Evolutionary conservation across 1,139 yeast species (phyloP), one percentile per base, ranked within the genome.

Genomic region (Kluyveromyces sp.): DNA sequence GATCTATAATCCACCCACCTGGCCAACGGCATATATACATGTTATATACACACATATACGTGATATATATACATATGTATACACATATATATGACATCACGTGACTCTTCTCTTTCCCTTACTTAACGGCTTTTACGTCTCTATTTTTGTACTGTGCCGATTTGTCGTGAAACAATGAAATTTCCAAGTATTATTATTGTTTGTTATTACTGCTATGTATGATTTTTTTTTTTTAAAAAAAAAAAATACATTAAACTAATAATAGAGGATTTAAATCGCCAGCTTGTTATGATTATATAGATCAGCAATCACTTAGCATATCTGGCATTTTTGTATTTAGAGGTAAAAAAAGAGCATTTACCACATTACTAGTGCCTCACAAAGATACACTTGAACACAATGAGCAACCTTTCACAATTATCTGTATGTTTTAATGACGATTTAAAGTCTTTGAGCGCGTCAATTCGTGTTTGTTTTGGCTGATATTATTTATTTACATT

Each of bases 1-100:
- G 65, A 34, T 61, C 6, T 60, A 46, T 50, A 10, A 27, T 33
- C 15, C 15, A 5, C 34, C 15, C 7, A 4, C 15, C 15, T 33
- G 15, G 8, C 7, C 15, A 7, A 10, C 8, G 34, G 2, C 15
- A 10, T 33, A 21, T 33, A 7, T 31, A 31, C 33, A 31, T 31
- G 33, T 31, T 15, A 1, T 15, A 15, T 15, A 15, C 21, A 15
- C 21, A 15, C 21, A 15, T 2, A 15, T 15, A 15, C 21, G 21
- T 15, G 21, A 15, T 15, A 15, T 15, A 15, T 15, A 15, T 15
- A 15, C 21, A 15, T 15, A 15, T 15, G 21, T 15, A 15, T 30
- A 7, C 32, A 7, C 8, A 7, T 30, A 30, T 30, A 30, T 30
- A 1, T 8, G 8, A 7, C 8, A 7, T 30, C 32, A 30, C 32